Conservation (phyloP, 805 yeast genomes). For the Nakazawaea laoshanensis region DNA sequence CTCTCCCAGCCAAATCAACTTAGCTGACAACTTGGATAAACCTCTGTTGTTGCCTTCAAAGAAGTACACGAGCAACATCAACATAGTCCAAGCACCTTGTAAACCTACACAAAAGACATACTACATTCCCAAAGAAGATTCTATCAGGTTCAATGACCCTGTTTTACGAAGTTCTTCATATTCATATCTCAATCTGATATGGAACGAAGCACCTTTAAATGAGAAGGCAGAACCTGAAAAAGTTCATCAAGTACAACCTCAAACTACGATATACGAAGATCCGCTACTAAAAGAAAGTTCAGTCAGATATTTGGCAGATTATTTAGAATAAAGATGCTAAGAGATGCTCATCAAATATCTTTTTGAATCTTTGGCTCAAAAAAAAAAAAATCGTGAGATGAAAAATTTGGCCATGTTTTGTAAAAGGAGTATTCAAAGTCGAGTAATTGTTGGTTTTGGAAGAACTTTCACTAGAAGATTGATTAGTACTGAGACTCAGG, state of each 20-base stretch:
- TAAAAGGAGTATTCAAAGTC: no score
- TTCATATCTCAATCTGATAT: slow-evolving; percentile 6
- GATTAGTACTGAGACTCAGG: slow-evolving; percentile 16
- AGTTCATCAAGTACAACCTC: background rate
- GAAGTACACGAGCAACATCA: slow-evolving; percentile 6
- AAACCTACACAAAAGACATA: background rate
- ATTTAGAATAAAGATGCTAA: no score
- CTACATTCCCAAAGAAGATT: slow-evolving; percentile 6
- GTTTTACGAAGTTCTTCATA: slow-evolving; percentile 6
- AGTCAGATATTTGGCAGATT: slow-evolving; percentile 5
- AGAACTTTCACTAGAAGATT: slow-evolving; percentile 4
- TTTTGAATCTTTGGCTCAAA: no score
- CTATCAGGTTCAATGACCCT: slow-evolving; percentile 10
- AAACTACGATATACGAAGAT: slow-evolving; percentile 3
- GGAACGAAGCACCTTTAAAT: slow-evolving; percentile 1
- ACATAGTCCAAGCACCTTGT: slow-evolving; percentile 1
- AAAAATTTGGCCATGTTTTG: no score
- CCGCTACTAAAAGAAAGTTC: slow-evolving; percentile 7
- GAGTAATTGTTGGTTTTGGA: background rate
- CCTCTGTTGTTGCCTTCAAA: background rate
- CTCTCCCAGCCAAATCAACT: slow-evolving; percentile 7
- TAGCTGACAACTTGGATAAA: background rate
- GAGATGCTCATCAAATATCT: no score
- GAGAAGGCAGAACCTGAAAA: background rate
- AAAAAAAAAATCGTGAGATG: no score